These are phyloP conservation scores for Neurospora tetraspora DNA, from an alignment of 495 filamentous ascomycete species.

Conservation along the genomic window DNA sequence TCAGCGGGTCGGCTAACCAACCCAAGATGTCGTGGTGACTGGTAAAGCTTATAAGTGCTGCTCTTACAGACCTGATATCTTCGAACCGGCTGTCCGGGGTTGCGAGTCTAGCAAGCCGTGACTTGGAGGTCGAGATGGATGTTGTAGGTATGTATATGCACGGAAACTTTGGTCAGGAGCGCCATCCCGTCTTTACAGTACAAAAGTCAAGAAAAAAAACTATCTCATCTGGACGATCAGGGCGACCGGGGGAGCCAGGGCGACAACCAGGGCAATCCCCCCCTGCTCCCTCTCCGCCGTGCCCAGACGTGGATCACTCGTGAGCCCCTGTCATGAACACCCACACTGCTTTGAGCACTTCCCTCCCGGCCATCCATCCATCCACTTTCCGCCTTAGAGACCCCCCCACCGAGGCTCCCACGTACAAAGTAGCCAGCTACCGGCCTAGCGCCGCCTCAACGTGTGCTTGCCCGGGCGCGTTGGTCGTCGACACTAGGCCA, in stretches of 20 bases:
- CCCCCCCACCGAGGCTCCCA: neutral
- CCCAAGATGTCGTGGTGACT: neutral
- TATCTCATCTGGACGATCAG: neutral
- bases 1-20: slow-evolving; percentile 6
- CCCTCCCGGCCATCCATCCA: neutral
- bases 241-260: neutral
- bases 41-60: no score
- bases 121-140: neutral
- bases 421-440: neutral
- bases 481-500: neutral
- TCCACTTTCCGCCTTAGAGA: slow-evolving; percentile 3
- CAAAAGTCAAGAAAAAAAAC: neutral
- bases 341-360: neutral
- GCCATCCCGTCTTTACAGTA: neutral
- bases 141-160: neutral
- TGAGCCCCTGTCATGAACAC: neutral
- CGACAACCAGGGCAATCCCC: neutral
- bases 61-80: neutral
- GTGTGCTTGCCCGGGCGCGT: neutral
- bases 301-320: neutral
- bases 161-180: neutral
- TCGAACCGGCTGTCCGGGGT: neutral
- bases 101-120: neutral
- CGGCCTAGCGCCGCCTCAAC: neutral
- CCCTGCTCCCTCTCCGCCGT: slow-evolving; percentile 1